phyloP scores from a whole-genome alignment of 768 basidiomycete species.

The Candolleomyces eurysporus region DNA sequence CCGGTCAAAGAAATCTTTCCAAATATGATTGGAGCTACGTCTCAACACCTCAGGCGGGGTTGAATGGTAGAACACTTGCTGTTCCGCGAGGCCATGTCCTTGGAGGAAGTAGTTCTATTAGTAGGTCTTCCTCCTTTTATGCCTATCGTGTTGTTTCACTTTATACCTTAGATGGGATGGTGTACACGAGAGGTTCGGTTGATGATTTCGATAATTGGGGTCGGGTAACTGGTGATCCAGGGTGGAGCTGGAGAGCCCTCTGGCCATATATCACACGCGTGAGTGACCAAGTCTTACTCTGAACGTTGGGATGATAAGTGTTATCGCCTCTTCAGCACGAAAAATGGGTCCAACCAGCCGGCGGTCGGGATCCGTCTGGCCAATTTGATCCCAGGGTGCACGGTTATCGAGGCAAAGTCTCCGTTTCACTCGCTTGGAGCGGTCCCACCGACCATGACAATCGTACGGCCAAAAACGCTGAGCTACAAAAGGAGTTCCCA shows the following conservation, averaged over 20 bases:
- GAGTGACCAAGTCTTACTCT: background rate
- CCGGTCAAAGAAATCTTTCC: conserved; percentile 8
- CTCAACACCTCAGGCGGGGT: conserved; percentile 21
- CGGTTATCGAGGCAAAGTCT: conserved; percentile 4
- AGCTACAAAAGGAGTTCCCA: conserved; percentile 9
- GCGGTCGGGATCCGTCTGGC: conserved; percentile 25
- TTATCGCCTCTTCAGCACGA: conserved; percentile 18
- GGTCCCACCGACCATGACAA: conserved; percentile 24
- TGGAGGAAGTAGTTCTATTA: conserved; percentile 28
- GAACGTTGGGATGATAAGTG: background rate
- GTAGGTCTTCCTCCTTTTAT: conserved; percentile 11
- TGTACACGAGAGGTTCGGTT: conserved; percentile 19
- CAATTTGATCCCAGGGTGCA: conserved; percentile 8
- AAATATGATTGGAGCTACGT: conserved; percentile 25
- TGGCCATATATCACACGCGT: conserved; percentile 20
- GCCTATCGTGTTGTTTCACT: background rate
- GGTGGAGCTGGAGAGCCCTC: conserved; percentile 26
- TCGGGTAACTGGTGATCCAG: conserved; percentile 16
- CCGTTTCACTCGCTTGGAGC: conserved; percentile 26
- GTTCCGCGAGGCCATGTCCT: conserved; percentile 25
- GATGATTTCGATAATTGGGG: conserved; percentile 23
- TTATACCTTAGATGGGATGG: conserved; percentile 18
- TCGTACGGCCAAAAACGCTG: conserved; percentile 30
- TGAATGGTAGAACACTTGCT: conserved; percentile 17
- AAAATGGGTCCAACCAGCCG: conserved; percentile 23